Evolutionary conservation across 495 filamentous ascomycete species (phyloP).

Genomic region (Podospora pseudocomata): DNA sequence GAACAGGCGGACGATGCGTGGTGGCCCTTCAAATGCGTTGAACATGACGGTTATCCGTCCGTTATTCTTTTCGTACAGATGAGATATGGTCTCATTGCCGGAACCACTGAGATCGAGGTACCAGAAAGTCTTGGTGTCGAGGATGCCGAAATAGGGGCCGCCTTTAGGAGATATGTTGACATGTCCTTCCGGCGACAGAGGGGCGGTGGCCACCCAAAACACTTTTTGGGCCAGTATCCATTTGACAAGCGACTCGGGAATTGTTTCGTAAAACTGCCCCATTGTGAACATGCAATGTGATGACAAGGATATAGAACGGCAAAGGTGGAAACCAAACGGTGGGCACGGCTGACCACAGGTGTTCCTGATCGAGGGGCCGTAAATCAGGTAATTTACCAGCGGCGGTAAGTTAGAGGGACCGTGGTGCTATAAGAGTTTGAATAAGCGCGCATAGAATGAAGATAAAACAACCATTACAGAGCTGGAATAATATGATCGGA

Average conservation of each 20-base stretch:
- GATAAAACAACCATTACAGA: too few species aligned
- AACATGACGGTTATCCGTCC: conserved; percentile 70
- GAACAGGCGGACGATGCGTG: conserved; percentile 68
- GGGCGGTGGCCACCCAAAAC: conserved; percentile 67
- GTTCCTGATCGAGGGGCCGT: too few species aligned
- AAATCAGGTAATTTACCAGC: background rate
- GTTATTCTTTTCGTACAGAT: conserved; percentile 64
- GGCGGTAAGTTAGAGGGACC: too few species aligned
- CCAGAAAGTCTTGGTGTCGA: conserved; percentile 56
- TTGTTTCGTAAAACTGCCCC: conserved; percentile 59
- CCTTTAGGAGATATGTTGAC: conserved; percentile 74
- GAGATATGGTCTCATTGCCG: conserved; percentile 67
- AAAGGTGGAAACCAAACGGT: conserved; percentile 14
- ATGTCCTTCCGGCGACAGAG: conserved; percentile 51
- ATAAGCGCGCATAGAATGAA: background rate
- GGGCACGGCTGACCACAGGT: background rate
- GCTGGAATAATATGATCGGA: too few species aligned
- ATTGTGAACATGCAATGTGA: conserved; percentile 42
- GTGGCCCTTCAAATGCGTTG: conserved; percentile 60
- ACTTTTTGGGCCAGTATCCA: conserved; percentile 62
- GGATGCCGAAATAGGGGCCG: conserved; percentile 56
- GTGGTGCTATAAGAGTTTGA: too few species aligned
- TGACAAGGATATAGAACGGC: conserved; percentile 17
- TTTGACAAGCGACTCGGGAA: conserved; percentile 50
- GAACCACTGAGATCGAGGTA: conserved; percentile 71